Percentiles rank a stretch among this genome's conserved stretches.
These are phyloP conservation scores for Solanum chaucha DNA, from an alignment of 257 asterid species.

Conservation along the genomic window DNA sequence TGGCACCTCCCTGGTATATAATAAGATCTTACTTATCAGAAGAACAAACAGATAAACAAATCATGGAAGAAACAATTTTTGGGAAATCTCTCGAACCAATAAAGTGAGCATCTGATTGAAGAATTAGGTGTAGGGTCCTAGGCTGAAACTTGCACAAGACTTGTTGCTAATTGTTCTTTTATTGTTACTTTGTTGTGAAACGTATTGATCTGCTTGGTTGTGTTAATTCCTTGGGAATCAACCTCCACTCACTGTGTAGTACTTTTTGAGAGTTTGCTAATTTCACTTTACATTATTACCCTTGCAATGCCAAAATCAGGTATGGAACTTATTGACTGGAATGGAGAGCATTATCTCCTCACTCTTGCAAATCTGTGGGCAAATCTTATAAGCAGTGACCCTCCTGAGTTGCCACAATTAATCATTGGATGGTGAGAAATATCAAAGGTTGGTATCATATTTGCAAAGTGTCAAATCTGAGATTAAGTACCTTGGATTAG, in stretches of 20 bases:
- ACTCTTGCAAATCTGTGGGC: constrained; percentile 69
- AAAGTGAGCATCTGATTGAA: not conserved
- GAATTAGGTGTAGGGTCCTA: not conserved
- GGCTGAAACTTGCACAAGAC: not conserved
- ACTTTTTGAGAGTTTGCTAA: not conserved
- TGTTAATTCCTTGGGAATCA: not conserved
- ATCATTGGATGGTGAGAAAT: constrained; percentile 15
- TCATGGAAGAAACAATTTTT: not conserved
- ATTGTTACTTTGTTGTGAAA: not conserved
- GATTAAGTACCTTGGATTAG: not conserved
- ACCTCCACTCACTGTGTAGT: not conserved
- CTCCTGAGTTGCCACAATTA: constrained; percentile 48
- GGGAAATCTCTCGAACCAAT: not conserved
- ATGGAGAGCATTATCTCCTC: constrained; percentile 39
- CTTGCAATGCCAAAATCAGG: constrained; percentile 26
- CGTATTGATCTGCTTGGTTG: not conserved
- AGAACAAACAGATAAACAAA: not conserved
- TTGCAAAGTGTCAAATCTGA: not conserved
- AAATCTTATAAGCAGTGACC: constrained; percentile 42
- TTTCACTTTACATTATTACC: not conserved
- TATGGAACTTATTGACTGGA: constrained; percentile 48
- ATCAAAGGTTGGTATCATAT: not conserved
- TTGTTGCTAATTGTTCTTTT: not conserved
- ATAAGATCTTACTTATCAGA: not conserved
- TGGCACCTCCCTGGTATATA: not conserved